A percentile compares a stretch with the other conserved stretches of the same genome.
Evolutionary conservation across 441 rosid genomes (phyloP).

Genomic region (Bocquillonia castaneifolia): DNA sequence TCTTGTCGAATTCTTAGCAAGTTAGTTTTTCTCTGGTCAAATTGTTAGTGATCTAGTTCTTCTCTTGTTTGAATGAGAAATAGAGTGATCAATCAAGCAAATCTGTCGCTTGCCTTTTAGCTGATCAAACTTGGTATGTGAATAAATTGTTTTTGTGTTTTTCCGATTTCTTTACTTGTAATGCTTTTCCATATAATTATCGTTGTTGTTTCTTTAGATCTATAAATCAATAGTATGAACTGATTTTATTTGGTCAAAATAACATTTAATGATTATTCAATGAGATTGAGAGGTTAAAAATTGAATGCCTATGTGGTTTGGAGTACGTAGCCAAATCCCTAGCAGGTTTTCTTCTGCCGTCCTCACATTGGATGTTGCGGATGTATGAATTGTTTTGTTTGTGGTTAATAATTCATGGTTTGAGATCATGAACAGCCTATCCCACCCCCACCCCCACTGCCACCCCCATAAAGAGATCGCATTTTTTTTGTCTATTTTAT

Average conservation of each 20-base stretch:
- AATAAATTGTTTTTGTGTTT: background rate
- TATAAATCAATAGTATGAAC: background rate
- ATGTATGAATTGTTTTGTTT: background rate
- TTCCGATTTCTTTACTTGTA: background rate
- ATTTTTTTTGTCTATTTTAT: too few relatives aligned
- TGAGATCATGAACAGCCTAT: background rate
- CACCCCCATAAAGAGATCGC: too few relatives aligned
- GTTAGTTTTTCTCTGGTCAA: too few relatives aligned
- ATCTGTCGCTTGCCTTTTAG: constrained; percentile 13
- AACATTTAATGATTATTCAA: too few relatives aligned
- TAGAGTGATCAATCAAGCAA: constrained; percentile 10
- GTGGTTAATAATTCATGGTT: background rate
- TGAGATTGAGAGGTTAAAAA: background rate
- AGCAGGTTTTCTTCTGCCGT: background rate
- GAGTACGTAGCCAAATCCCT: background rate
- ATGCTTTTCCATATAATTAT: background rate
- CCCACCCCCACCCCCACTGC: background rate
- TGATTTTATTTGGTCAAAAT: background rate
- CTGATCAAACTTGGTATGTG: constrained; percentile 18
- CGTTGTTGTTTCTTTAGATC: background rate
- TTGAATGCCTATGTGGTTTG: constrained; percentile 2
- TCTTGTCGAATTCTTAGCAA: too few relatives aligned
- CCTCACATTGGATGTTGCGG: background rate
- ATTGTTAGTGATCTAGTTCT: too few relatives aligned
- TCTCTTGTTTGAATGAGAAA: background rate